Conservation (phyloP, 2,329 filamentous ascomycete genomes). For the Verticillium zaregamsianum region DNA sequence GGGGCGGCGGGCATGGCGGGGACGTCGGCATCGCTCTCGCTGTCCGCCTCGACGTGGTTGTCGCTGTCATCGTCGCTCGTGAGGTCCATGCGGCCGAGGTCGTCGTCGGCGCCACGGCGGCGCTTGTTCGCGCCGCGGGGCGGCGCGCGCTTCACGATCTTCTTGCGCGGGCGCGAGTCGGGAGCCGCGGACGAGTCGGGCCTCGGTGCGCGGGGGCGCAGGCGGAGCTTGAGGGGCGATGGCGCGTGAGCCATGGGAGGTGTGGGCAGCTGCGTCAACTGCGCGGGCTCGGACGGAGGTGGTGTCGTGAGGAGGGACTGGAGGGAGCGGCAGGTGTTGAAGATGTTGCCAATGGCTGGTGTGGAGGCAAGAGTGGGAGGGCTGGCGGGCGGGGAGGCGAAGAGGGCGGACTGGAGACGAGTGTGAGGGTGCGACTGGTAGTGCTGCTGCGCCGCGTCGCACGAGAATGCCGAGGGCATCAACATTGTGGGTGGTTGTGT, state of each 20-base stretch:
- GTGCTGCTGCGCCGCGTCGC: constrained; percentile 47
- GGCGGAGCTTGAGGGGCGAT: constrained; percentile 49
- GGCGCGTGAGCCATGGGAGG: constrained; percentile 51
- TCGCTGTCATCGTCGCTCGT: constrained; percentile 21
- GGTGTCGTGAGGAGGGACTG: constrained; percentile 52
- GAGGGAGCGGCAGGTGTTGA: constrained; percentile 56
- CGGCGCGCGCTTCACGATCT: constrained; percentile 47
- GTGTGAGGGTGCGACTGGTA: constrained; percentile 23
- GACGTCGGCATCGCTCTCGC: constrained; percentile 30
- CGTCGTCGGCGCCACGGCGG: constrained; percentile 42
- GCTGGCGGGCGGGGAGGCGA: constrained; percentile 57
- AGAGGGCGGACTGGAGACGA: constrained; percentile 43
- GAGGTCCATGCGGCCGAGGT: constrained; percentile 30
- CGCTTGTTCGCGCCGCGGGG: constrained; percentile 50
- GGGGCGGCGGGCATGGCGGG: constrained; percentile 26
- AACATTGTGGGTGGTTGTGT: constrained; percentile 39
- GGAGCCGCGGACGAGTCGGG: constrained; percentile 15
- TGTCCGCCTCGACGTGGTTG: constrained; percentile 18
- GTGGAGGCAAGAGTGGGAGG: constrained; percentile 43
- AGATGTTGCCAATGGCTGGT: constrained; percentile 48
- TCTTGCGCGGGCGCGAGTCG: constrained; percentile 33
- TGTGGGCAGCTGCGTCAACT: constrained; percentile 42
- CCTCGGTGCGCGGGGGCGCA: constrained; percentile 40
- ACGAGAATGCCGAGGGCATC: constrained; percentile 54
- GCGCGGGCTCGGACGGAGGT: constrained; percentile 31